Evolutionary conservation across 306 rosid genomes (phyloP), one percentile per base, ranked within the genome.

Genomic region (Dryas drummondii): DNA sequence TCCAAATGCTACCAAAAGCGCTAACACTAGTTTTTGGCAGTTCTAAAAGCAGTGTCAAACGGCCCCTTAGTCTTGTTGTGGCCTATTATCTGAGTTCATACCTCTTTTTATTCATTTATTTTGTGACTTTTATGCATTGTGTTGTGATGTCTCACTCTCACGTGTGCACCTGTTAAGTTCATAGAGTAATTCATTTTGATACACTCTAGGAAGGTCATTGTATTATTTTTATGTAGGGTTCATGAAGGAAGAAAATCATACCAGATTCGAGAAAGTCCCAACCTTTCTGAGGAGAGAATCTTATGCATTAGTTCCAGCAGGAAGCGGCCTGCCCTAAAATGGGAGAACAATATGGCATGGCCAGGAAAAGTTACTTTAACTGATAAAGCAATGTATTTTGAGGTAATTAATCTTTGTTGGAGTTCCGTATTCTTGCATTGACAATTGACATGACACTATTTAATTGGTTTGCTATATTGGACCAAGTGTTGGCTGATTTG

Each of bases 281-380:
- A 88, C 84, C 85, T 87, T 74, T 76, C 69, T 10, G 74, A 73
- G 80, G 99, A 94, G 83, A 88, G 82, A 82, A 83, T 94, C 75
- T 78, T 94, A 76, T 94, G 97, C 80, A 76, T 92, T 78, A 91
- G 93, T 77, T 87, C 92, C 85, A 88, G 88, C 87, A 91, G 82
- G 77, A 90, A 92, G 82, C 88, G 79, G 58, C 99, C 99, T 50
- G 89, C 92, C 79, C 87, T 94, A 68, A 94, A 94, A 85, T 94
- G 99, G 99, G 97, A 90, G 87, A 90, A 90, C 47, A 90, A 90
- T 79, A 72, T 91, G 86, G 97, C 99, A 67, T 94, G 97, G 99
- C 99, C 99, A 0, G 99, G 99, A 70, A 90, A 88, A 79, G 88
- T 94, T 65, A 92, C 97, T 72, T 90, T 94, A 71, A 90, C 99